Conservation (phyloP, 2,329 filamentous ascomycete genomes). For the Pseudogymnoascus pannorum region DNA sequence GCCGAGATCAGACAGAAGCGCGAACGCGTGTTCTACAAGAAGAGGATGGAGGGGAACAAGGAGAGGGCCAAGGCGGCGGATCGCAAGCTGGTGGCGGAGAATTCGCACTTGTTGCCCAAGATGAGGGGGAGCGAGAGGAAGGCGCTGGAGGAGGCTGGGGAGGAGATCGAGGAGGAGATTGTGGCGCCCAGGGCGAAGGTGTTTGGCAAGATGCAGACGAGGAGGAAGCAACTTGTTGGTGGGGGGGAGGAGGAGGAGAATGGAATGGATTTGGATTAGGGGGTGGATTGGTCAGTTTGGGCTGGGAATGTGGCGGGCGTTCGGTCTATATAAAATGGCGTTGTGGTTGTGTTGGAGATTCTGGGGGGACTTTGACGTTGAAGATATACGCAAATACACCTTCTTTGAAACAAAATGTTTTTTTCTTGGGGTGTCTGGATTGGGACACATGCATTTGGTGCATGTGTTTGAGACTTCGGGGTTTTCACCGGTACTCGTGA, state of each 20-base stretch:
- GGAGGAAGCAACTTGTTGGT: conserved; percentile 32
- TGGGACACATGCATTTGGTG: neutral
- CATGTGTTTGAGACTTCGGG: neutral
- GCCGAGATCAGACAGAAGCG: conserved; percentile 74
- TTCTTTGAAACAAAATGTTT: neutral
- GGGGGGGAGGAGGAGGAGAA: conserved; percentile 36
- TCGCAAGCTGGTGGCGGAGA: conserved; percentile 81
- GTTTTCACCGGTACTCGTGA: neutral
- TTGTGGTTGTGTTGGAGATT: conserved; percentile 7
- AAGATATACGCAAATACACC: neutral
- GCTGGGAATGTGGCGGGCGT: neutral
- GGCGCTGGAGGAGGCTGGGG: conserved; percentile 48
- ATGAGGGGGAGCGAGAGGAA: conserved; percentile 57
- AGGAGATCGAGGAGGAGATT: conserved; percentile 38
- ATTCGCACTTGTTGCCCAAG: conserved; percentile 82
- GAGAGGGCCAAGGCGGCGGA: conserved; percentile 72
- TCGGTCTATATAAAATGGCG: conserved; percentile 5
- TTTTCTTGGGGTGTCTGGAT: neutral
- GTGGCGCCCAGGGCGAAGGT: conserved; percentile 33
- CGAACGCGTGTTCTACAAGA: conserved; percentile 90
- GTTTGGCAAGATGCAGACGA: conserved; percentile 35
- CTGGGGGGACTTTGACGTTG: neutral
- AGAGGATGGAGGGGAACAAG: conserved; percentile 85
- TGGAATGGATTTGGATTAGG: conserved; percentile 40
- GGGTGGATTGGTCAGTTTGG: neutral